A percentile compares a stretch with the other conserved stretches of the same genome.
Evolutionary conservation across 2,329 filamentous ascomycete species (phyloP).

Genomic region (Beauveria rudraprayagi): DNA sequence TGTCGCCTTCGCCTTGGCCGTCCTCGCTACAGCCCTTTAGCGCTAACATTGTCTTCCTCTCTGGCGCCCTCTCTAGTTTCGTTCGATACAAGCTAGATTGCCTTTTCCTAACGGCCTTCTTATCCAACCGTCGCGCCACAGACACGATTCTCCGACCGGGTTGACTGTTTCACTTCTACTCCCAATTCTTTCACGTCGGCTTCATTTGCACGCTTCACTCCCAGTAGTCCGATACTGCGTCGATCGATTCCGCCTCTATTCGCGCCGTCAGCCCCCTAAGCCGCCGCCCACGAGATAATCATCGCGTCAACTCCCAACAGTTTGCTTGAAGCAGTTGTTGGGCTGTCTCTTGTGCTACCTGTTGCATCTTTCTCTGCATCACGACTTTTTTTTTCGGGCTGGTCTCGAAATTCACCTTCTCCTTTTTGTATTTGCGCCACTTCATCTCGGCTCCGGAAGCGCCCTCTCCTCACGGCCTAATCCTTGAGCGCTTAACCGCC

Average conservation of each 20-base stretch:
- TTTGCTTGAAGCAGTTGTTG: constrained; percentile 41
- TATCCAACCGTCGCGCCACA: neutral
- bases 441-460: constrained; percentile 24
- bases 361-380: constrained; percentile 17
- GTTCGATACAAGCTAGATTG: constrained; percentile 8
- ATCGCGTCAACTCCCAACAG: constrained; percentile 25
- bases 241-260: constrained; percentile 22
- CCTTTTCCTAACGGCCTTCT: neutral
- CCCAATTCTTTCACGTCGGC: neutral
- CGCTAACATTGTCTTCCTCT: constrained; percentile 16
- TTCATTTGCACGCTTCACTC: constrained; percentile 4
- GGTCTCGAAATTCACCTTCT: constrained; percentile 32
- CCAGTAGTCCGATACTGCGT: constrained; percentile 10
- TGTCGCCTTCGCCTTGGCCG: neutral
- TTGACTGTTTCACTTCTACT: neutral
- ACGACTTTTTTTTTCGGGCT: constrained; percentile 32
- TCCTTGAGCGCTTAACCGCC: constrained; percentile 14
- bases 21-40: constrained; percentile 10
- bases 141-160: neutral
- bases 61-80: constrained; percentile 14
- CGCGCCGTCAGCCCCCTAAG: constrained; percentile 21
- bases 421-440: constrained; percentile 20
- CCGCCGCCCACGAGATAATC: constrained; percentile 28
- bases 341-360: constrained; percentile 22
- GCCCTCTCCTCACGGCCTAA: constrained; percentile 20